Evolutionary conservation across 75 land plant species (phyloP).

Genomic region (Sequoia sempervirens): DNA sequence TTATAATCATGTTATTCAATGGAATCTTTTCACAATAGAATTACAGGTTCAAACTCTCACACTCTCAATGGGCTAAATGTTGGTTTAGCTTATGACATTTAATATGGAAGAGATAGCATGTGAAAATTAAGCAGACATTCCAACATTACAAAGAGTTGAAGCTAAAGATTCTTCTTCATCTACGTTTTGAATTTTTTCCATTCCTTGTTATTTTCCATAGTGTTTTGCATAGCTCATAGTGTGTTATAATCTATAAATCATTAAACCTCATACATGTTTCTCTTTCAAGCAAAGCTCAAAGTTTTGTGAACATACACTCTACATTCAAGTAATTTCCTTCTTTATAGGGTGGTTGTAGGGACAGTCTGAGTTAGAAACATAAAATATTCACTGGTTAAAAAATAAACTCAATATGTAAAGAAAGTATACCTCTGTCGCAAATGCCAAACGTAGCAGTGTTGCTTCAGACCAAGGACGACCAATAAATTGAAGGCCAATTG

Average conservation of each 20-base stretch:
- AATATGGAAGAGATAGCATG: neutral
- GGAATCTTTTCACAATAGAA: neutral
- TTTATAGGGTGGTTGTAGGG: neutral
- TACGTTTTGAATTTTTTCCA: neutral
- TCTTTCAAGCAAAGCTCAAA: neutral
- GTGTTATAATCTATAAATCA: neutral
- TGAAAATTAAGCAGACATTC: neutral
- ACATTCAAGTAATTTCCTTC: neutral
- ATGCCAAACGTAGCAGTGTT: slow-evolving; percentile 67
- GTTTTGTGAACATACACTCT: neutral
- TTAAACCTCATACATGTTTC: neutral
- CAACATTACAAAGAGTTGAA: neutral
- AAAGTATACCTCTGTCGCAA: slow-evolving; percentile 64
- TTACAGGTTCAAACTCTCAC: neutral
- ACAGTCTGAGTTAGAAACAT: neutral
- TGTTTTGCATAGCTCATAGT: neutral
- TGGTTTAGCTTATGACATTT: neutral
- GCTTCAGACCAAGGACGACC: slow-evolving; percentile 95
- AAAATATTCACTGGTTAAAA: neutral
- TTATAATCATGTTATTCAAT: neutral
- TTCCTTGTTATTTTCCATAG: neutral
- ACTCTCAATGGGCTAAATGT: neutral
- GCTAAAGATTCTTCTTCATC: neutral
- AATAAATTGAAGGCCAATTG: slow-evolving; percentile 89
- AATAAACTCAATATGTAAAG: neutral